Evolutionary conservation across 2,329 filamentous ascomycete genomes (phyloP).

Genomic region (Penicillium hesseltinei): DNA sequence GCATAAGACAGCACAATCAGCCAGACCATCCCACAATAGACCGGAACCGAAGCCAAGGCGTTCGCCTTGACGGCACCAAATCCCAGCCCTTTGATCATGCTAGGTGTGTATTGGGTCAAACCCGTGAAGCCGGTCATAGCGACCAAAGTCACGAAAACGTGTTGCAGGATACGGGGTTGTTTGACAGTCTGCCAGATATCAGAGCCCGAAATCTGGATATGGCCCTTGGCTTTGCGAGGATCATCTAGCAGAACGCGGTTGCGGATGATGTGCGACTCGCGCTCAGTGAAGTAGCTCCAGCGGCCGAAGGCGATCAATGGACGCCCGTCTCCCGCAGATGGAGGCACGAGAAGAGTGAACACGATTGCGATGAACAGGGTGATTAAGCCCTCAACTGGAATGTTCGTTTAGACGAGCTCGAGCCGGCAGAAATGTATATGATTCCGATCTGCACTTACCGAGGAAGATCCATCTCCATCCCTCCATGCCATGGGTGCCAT

Average conservation of each 20-base stretch:
- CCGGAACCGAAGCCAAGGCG: conserved; percentile 55
- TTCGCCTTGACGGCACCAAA: conserved; percentile 52
- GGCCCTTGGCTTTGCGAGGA: conserved; percentile 38
- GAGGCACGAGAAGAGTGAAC: conserved; percentile 44
- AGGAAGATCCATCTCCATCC: conserved; percentile 61
- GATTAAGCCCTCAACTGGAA: conserved; percentile 52
- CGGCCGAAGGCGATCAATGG: conserved; percentile 37
- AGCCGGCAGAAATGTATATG: not conserved
- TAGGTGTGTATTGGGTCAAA: conserved; percentile 54
- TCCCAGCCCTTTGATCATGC: conserved; percentile 55
- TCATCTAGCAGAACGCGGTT: conserved; percentile 47
- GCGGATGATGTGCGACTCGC: conserved; percentile 45
- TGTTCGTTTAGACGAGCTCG: no score
- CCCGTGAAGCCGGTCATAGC: conserved; percentile 51
- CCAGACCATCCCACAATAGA: conserved; percentile 32
- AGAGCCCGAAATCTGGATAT: conserved; percentile 37
- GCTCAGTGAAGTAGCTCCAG: conserved; percentile 45
- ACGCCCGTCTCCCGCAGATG: conserved; percentile 36
- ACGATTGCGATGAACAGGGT: conserved; percentile 46
- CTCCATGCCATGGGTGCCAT: conserved; percentile 46
- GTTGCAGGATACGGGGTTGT: conserved; percentile 55
- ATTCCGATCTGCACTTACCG: conserved; percentile 15
- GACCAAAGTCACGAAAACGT: conserved; percentile 49
- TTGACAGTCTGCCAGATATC: conserved; percentile 38
- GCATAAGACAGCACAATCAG: conserved; percentile 26